Conservation (phyloP, 331 rosid genomes). For the Phaseolus coccineus region DNA sequence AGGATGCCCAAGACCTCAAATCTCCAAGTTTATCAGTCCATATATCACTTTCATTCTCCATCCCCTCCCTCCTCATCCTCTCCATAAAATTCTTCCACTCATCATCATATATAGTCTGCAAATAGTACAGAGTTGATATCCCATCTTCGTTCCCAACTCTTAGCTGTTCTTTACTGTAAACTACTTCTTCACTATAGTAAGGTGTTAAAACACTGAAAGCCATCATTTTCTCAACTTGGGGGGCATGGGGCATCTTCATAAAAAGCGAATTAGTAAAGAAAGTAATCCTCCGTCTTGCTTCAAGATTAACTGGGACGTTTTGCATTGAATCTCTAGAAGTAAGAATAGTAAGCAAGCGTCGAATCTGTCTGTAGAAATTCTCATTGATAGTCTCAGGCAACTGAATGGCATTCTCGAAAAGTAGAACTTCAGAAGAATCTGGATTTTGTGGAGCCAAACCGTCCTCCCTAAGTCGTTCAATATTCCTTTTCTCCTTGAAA, state of each 20-base stretch:
- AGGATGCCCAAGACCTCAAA: slow-evolving; percentile 95
- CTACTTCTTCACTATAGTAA: slow-evolving; percentile 89
- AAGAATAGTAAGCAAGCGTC: slow-evolving; percentile 86
- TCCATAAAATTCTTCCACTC: slow-evolving; percentile 95
- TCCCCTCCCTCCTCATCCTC: slow-evolving; percentile 92
- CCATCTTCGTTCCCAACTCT: slow-evolving; percentile 93
- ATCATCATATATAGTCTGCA: slow-evolving; percentile 86
- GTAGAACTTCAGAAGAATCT: slow-evolving; percentile 59
- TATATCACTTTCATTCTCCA: slow-evolving; percentile 70
- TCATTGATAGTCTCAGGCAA: slow-evolving; percentile 63
- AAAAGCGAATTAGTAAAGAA: slow-evolving; percentile 94
- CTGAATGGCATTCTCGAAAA: slow-evolving; percentile 73
- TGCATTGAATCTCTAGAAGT: slow-evolving; percentile 92
- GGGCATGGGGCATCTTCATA: slow-evolving; percentile 98
- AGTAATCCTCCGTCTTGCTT: slow-evolving; percentile 89
- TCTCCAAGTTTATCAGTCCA: slow-evolving; percentile 84
- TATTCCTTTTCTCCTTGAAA: slow-evolving; percentile 75
- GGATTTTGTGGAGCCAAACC: slow-evolving; percentile 77
- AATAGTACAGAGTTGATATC: slow-evolving; percentile 80
- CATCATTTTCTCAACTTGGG: slow-evolving; percentile 98
- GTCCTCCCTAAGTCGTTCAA: slow-evolving; percentile 70
- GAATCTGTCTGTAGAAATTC: slow-evolving; percentile 71
- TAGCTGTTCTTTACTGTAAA: slow-evolving; percentile 84
- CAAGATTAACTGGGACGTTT: slow-evolving; percentile 81
- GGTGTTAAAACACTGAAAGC: slow-evolving; percentile 97